Evolutionary conservation across 2,329 filamentous ascomycete genomes (phyloP).

Genomic region (Ophiocordyceps australis): DNA sequence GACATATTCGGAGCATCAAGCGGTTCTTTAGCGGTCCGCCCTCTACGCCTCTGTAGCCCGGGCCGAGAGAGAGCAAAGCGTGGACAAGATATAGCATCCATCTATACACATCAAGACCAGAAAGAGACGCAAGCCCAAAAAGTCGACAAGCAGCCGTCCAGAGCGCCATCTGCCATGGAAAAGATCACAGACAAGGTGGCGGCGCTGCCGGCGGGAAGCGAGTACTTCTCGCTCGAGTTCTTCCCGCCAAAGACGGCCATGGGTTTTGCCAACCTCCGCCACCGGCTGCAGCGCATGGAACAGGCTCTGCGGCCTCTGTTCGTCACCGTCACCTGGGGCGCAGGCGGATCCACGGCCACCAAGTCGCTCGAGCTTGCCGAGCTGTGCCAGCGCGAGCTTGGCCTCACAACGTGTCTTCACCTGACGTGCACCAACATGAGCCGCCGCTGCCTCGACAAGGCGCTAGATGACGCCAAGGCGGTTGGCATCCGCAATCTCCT

Average conservation of each 20-base stretch:
- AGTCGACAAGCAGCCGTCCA: too few relatives aligned
- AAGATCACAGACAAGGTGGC: too few relatives aligned
- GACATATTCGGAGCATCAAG: too few relatives aligned
- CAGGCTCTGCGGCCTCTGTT: conserved; percentile 81
- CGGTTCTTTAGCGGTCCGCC: too few relatives aligned
- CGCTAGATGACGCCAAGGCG: conserved; percentile 76
- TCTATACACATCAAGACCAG: too few relatives aligned
- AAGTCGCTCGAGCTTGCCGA: conserved; percentile 92
- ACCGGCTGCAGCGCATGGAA: conserved; percentile 88
- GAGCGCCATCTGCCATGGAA: too few relatives aligned
- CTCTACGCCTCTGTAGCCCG: too few relatives aligned
- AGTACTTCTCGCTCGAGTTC: conserved; percentile 96
- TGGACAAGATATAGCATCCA: too few relatives aligned
- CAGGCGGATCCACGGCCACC: conserved; percentile 75
- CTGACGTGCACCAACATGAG: conserved; percentile 98
- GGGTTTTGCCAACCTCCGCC: conserved; percentile 86
- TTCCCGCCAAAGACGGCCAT: conserved; percentile 96
- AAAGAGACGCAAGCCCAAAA: too few relatives aligned
- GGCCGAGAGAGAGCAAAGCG: too few relatives aligned
- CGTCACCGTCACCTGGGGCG: conserved; percentile 95
- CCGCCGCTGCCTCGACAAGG: conserved; percentile 65
- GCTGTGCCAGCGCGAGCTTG: conserved; percentile 81
- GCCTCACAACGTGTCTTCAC: conserved; percentile 87
- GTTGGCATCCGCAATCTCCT: conserved; percentile 88
- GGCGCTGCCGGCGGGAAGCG: too few relatives aligned